phyloP scores from a whole-genome alignment of 495 filamentous ascomycete genomes.

The Thermothielavioides terrestris region DNA sequence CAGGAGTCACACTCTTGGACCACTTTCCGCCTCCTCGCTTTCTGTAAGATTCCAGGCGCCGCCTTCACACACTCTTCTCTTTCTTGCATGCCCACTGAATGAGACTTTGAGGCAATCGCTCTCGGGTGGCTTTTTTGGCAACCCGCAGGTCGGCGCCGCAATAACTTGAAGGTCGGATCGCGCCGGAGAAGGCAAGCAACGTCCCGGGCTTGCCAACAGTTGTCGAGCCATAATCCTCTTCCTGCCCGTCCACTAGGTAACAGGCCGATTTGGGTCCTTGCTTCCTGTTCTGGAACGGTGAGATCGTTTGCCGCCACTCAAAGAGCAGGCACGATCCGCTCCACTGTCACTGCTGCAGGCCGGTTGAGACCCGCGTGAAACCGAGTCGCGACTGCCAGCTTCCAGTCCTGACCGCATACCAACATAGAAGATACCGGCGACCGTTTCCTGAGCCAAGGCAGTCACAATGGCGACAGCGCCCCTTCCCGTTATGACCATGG shows the following conservation, averaged over 20 bases:
- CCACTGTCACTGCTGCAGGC: neutral
- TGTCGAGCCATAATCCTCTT: too few species aligned
- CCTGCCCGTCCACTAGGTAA: neutral
- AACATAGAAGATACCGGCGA: neutral
- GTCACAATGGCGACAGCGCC: neutral
- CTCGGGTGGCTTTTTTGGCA: neutral
- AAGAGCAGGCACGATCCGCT: conserved; percentile 2
- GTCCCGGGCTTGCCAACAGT: conserved; percentile 8
- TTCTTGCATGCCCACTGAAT: too few species aligned
- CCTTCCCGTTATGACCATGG: conserved; percentile 2
- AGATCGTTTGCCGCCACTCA: neutral
- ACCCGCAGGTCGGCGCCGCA: neutral
- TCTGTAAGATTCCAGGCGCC: neutral
- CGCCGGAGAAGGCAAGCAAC: conserved; percentile 14
- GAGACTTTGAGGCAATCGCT: neutral
- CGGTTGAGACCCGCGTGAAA: too few species aligned
- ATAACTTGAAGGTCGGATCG: conserved; percentile 12
- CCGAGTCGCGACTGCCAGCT: neutral
- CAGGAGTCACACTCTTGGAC: neutral
- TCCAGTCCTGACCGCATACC: neutral
- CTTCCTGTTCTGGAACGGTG: neutral
- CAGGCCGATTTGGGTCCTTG: neutral
- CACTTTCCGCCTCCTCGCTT: neutral
- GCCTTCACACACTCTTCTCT: neutral
- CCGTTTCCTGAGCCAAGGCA: neutral